phyloP scores from a whole-genome alignment of 2,329 filamentous ascomycete species.

The Penicillium sp. region DNA sequence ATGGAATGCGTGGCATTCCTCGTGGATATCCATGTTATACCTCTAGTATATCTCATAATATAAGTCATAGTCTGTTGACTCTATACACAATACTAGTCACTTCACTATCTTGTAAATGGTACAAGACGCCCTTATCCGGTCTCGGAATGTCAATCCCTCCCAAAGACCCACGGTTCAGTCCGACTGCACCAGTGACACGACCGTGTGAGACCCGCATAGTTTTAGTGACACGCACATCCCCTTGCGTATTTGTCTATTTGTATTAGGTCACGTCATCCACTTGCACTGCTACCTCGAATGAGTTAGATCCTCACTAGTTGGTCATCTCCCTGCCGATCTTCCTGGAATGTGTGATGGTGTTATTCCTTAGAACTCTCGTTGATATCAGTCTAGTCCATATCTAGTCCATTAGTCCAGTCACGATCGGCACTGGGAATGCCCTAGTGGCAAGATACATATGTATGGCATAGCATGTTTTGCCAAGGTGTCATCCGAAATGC shows the following conservation, averaged over 20 bases:
- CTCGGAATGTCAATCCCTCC: constrained; percentile 17
- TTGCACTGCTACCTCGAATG: constrained; percentile 3
- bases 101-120: neutral
- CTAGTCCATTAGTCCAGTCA: neutral
- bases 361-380: neutral
- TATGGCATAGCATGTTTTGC: neutral
- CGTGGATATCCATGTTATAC: no score
- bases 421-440: neutral
- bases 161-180: constrained; percentile 17
- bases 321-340: constrained; percentile 9
- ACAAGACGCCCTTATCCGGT: constrained; percentile 20
- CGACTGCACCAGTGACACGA: constrained; percentile 2
- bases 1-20: no score
- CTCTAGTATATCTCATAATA: no score
- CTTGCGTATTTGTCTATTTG: constrained; percentile 13
- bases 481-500: neutral
- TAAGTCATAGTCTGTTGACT: no score
- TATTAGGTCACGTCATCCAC: constrained; percentile 16
- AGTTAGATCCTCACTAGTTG: neutral
- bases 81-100: neutral
- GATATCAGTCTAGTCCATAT: no score
- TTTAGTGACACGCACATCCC: constrained; percentile 12
- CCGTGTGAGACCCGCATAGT: constrained; percentile 1
- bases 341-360: constrained; percentile 3
- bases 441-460: constrained; percentile 2